Evolutionary conservation across 768 basidiomycete genomes (phyloP), one percentile per base, ranked within the genome.

Genomic region (Tricholoma terreum): DNA sequence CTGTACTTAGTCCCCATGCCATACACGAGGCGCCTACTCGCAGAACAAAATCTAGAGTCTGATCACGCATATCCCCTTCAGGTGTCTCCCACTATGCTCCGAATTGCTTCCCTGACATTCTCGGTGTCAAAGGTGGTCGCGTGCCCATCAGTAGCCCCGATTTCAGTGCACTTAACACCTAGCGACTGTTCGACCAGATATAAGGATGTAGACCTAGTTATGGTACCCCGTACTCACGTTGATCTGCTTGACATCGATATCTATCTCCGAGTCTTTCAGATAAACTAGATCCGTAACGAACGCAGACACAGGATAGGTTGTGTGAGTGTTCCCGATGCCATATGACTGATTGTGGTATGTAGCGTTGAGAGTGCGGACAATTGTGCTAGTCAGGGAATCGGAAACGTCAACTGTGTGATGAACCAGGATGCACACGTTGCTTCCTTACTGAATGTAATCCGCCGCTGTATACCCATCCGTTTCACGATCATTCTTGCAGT

Each of bases 271-370:
- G 2, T 81, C 86, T 64, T 83, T 80, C 9, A 94, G 78, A 71
- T 89, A 88, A 4, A 94, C 83, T 24, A 97, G 69, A 71, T 96
- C 92, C 5, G 92, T 94, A 58, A 97, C 76, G 67, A 94, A 92
- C 1, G 90, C 87, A 15, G 89, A 89, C 5, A 84, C 71, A 5
- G 90, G 90, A 64, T 89, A 91, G 17, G 77, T 81, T 4, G 84
- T 86, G 48, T 73, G 77, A 10, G 77, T 79, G 65, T 80, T 78
- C n/a, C 84, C 84, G 35, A 85, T 73, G 14, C 85, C 86, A 65
- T 82, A 82, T 38, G 79, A 74, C 27, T 70, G 74, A 24, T 69
- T 72, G 55, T 78, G 77, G 67, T 89, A 84, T 21, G 79, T 75
- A 17, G 77, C 72, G 65, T 92, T 90, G 19, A 95, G 76, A 17